Conservation (phyloP, 441 rosid species). For the Dalechampia spathulata region DNA sequence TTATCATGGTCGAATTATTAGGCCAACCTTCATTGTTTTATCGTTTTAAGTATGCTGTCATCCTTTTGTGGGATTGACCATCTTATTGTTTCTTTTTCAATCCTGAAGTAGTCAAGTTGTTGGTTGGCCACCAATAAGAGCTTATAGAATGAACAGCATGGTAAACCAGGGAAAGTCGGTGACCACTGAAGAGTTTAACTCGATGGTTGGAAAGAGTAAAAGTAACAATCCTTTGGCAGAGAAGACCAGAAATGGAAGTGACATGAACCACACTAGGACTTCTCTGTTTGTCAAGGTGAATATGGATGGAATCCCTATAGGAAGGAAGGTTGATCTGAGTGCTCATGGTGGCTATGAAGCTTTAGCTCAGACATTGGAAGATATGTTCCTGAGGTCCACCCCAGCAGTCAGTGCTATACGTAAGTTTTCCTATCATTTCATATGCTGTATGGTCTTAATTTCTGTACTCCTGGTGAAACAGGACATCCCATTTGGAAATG, state of each 20-base stretch:
- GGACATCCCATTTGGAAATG: no score
- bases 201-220: conserved; percentile 30
- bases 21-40: not conserved
- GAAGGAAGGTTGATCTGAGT: conserved; percentile 80
- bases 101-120: conserved; percentile 58
- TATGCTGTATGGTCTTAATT: no score
- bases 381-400: conserved; percentile 56
- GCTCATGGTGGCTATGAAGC: conserved; percentile 63
- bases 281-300: conserved; percentile 82
- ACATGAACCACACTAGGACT: conserved; percentile 25
- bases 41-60: not conserved
- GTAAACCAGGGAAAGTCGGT: conserved; percentile 49
- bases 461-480: no score
- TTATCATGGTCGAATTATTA: not conserved
- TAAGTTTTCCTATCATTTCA: conserved; percentile 23
- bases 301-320: conserved; percentile 85
- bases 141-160: conserved; percentile 74
- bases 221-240: conserved; percentile 23
- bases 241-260: conserved; percentile 16
- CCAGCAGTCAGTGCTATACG: conserved; percentile 21
- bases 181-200: conserved; percentile 41
- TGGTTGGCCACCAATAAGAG: conserved; percentile 97
- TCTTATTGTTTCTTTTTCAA: conserved; percentile 13
- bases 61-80: not conserved
- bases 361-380: conserved; percentile 57